Evolutionary conservation across 192 early-diverging fungal species (phyloP), one percentile per base, ranked within the genome.

Genomic region (Rhizoclosmatium globosum): DNA sequence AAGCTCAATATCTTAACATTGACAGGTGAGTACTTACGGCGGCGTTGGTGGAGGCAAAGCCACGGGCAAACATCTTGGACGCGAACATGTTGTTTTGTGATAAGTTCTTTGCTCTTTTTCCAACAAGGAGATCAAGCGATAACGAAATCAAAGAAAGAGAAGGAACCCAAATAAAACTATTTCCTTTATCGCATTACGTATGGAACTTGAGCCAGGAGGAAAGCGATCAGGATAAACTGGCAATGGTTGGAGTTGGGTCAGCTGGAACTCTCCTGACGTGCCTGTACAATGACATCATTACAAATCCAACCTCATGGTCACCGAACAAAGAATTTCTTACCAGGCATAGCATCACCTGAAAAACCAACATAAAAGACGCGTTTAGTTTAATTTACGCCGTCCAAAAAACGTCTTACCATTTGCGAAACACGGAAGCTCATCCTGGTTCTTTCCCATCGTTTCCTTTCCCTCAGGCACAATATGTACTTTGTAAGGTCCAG

Each of bases 41-140:
- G 65, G 82, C 82, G 53, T 84, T 69, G 46, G 91, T 89, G 72
- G 86, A 86, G 59, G 91, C 88, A 81, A 92, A 92, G 43, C 85
- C 80, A 69, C 91, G 89, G 23, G 79, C 61, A 48, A 84, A 82
- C n/a, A 82, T 57, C 42, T 73, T 77, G 44, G 82, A 77, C 31
- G 81, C 80, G 61, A 86, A 71, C 82, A 86, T 86, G 56, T 39
- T 76, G 44, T 48, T 74, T 74, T 74, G 9, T 67, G 23, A 17
- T 58, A 44, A 7, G 64, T 46, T 56, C 66, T 71, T 48, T 46
- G 9, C 50, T n/a, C 9, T n/a, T 68, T 19, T 43, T 13, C 66
- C 15, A 68, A 45, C 3, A 17, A 47, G 42, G 15, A 47, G 45
- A 68, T 6, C 39, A 46, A 45, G 62, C 62, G 62, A 64, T 39